Base-by-base conservation (phyloP, 2,329 filamentous ascomycete species). In the Xenosphaeropsis pyriputrescens region DNA sequence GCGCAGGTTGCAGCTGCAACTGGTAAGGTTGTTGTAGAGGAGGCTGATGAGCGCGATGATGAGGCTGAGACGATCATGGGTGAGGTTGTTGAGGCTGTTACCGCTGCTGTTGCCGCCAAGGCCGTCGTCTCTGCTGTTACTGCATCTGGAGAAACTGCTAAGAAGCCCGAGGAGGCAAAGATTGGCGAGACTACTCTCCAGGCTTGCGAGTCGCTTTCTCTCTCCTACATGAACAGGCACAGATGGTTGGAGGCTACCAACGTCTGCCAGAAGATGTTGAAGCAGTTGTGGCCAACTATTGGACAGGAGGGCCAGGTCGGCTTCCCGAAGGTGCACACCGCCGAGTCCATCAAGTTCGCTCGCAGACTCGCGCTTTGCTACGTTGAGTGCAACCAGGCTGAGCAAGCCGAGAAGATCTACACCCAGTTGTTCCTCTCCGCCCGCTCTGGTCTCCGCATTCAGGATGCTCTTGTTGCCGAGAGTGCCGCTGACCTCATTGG, bases 231-330 rank as follows among this genome's bases (percentile, higher is more conserved):
- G 31, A 32, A 12, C 14, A 15, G 17, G n/a, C 14, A 32, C 14
- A 15, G 31, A 32, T 48, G 46, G 46, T 33, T 36, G 2, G 43
- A 48, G 35, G 41, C 43, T 6, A 37, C 43, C 13, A 36, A 41
- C 13, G 35, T 45, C 16, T 38, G 34, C 5, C 42, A 34, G 14
- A 35, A 38, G 2, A 44, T 37, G 15, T 18, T 48, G 7, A 41
- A 18, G 32, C 36, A 41, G n/a, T 12, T 47, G 3, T 47, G 44
- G 45, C 36, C 42, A 12, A 34, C 36, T 8, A 44, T 41, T 7
- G 14, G 14, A 32, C 14, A 18, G 17, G 17, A 18, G 17, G 31
- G 31, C 14, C 14, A 15, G 14, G 18, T 34, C 15, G 29, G 41
- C 30, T 19, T 47, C 13, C 43, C 44, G 14, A 16, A 38, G 8